Percentiles rank a stretch among this genome's conserved stretches.
phyloP scores from a whole-genome alignment of 805 yeast species.

The Myxozyma melibiosi region DNA sequence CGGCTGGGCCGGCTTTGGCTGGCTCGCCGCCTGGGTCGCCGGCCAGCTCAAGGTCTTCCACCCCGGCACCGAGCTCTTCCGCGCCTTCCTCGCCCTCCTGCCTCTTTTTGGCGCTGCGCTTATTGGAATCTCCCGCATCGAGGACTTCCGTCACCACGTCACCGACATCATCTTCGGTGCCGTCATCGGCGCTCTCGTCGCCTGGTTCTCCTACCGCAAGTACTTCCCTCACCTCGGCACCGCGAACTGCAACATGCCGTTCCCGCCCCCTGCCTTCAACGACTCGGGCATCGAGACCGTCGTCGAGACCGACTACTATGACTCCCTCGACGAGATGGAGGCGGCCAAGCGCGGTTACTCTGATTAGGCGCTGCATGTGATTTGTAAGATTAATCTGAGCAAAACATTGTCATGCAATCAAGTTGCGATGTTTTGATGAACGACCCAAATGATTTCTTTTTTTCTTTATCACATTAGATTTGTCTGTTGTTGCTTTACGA shows the following conservation, averaged over 20 bases:
- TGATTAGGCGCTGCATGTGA: too few species aligned
- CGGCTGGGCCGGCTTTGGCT: constrained; percentile 55
- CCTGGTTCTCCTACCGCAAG: constrained; percentile 60
- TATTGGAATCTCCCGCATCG: constrained; percentile 84
- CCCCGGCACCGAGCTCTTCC: constrained; percentile 38
- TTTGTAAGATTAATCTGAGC: too few species aligned
- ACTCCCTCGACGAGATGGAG: constrained; percentile 34
- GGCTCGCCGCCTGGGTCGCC: constrained; percentile 53
- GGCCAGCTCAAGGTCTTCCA: constrained; percentile 53
- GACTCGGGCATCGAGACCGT: constrained; percentile 7
- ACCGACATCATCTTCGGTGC: constrained; percentile 82
- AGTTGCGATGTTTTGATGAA: too few species aligned
- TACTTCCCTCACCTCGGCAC: constrained; percentile 49
- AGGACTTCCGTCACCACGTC: constrained; percentile 93
- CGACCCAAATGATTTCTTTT: too few species aligned
- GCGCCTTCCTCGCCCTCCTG: constrained; percentile 37
- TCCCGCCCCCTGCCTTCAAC: constrained; percentile 28
- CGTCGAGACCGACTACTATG: constrained; percentile 28
- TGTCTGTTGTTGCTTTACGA: too few species aligned
- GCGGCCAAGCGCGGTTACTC: constrained; percentile 26
- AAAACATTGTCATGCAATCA: too few species aligned
- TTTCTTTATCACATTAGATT: too few species aligned
- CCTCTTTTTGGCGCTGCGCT: constrained; percentile 53
- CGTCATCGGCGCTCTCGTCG: constrained; percentile 62
- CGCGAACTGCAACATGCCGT: constrained; percentile 34